Conservation (phyloP, 805 yeast species). For the Candida xyloterini region DNA sequence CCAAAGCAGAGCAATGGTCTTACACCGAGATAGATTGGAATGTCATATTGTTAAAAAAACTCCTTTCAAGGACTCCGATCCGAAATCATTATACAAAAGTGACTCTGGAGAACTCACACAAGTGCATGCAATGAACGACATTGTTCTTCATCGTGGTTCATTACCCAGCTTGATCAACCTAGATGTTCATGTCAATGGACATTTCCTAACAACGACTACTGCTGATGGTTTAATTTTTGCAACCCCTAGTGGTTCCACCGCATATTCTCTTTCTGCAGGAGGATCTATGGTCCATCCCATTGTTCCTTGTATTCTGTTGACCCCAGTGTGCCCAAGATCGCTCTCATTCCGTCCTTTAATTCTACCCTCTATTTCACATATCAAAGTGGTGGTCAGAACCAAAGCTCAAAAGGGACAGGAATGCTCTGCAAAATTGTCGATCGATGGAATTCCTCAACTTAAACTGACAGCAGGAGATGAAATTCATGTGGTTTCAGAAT, state of each 20-base stretch:
- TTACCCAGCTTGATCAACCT: constrained; percentile 81
- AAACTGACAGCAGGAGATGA: constrained; percentile 73
- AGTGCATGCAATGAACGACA: constrained; percentile 89
- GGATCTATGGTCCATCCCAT: constrained; percentile 91
- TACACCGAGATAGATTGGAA: constrained; percentile 75
- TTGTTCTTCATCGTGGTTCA: constrained; percentile 82
- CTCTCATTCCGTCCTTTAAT: constrained; percentile 86
- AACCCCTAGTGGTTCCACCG: constrained; percentile 95
- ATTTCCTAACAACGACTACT: constrained; percentile 81
- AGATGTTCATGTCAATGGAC: constrained; percentile 82
- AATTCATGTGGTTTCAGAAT: constrained; percentile 66
- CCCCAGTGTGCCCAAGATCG: constrained; percentile 92
- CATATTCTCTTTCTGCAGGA: constrained; percentile 85
- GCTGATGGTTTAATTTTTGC: constrained; percentile 87
- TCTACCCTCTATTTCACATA: constrained; percentile 74
- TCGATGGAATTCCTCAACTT: constrained; percentile 81
- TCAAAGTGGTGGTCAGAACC: constrained; percentile 58
- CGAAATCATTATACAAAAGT: constrained; percentile 18
- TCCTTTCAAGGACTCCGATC: constrained; percentile 5
- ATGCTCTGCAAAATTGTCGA: constrained; percentile 55
- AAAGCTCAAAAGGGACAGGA: constrained; percentile 30
- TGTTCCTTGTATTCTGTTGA: constrained; percentile 75
- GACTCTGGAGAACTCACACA: constrained; percentile 26
- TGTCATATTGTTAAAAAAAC: constrained; percentile 57
- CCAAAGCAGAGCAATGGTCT: constrained; percentile 63